Evolutionary conservation across 2,329 filamentous ascomycete species (phyloP).

Genomic region (Nothophoma quercina): DNA sequence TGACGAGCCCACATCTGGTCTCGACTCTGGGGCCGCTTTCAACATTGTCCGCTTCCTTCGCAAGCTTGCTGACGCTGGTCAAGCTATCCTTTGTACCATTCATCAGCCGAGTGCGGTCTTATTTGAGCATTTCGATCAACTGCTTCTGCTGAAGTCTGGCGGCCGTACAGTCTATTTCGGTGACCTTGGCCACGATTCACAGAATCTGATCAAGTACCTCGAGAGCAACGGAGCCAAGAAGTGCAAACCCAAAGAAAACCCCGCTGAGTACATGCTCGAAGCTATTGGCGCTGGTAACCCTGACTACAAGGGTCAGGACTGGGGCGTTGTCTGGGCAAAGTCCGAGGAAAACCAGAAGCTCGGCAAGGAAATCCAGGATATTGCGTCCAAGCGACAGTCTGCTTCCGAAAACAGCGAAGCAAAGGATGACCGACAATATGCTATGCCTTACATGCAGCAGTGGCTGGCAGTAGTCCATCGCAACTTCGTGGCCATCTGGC

Average conservation of each 20-base stretch:
- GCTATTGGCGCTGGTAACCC: conserved; percentile 54
- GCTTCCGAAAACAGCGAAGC: conserved; percentile 43
- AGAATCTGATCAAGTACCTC: conserved; percentile 58
- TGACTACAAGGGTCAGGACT: conserved; percentile 55
- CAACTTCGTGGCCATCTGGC: conserved; percentile 67
- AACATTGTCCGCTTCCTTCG: conserved; percentile 71
- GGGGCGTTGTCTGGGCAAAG: conserved; percentile 55
- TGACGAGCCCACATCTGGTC: conserved; percentile 77
- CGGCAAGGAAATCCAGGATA: conserved; percentile 51
- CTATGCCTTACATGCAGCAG: conserved; percentile 53
- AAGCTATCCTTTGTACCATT: conserved; percentile 74
- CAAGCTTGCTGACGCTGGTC: conserved; percentile 70
- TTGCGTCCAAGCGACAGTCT: conserved; percentile 46
- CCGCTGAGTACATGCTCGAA: conserved; percentile 69
- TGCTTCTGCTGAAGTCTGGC: conserved; percentile 70
- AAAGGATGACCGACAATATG: conserved; percentile 55
- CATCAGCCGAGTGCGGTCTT: conserved; percentile 74
- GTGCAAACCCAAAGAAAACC: conserved; percentile 61
- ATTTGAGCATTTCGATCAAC: conserved; percentile 71
- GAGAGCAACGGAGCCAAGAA: conserved; percentile 60
- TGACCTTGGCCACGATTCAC: conserved; percentile 57
- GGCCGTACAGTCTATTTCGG: conserved; percentile 74
- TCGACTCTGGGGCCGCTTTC: conserved; percentile 74
- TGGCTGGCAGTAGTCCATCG: conserved; percentile 52
- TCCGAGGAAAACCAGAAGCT: conserved; percentile 51